Percentiles rank a stretch among this genome's conserved stretches.
Evolutionary conservation across 306 rosid genomes (phyloP).

Genomic region (Nissolia schottii): DNA sequence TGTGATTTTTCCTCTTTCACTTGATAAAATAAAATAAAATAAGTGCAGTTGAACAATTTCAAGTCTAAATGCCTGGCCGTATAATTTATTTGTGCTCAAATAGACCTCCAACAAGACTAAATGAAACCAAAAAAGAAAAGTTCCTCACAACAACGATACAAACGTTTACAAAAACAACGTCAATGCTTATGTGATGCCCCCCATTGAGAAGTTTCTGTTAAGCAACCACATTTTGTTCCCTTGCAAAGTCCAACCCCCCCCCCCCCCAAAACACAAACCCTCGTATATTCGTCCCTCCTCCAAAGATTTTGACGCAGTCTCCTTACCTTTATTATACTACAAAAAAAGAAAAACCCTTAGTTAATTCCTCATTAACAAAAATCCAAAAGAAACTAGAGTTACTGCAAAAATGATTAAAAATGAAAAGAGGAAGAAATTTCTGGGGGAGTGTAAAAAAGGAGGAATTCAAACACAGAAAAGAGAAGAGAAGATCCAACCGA

Average conservation of each 20-base stretch:
- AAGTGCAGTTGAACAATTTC: slow-evolving; percentile 18
- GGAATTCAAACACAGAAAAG: not conserved
- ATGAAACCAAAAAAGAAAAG: not conserved
- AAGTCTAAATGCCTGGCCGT: not conserved
- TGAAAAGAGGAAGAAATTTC: too few relatives aligned
- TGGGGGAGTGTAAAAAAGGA: too few relatives aligned
- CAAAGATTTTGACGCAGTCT: slow-evolving; percentile 4
- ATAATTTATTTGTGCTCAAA: slow-evolving; percentile 14
- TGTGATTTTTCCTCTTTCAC: not conserved
- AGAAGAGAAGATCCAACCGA: slow-evolving; percentile 24
- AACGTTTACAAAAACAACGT: not conserved
- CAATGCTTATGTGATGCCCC: slow-evolving; percentile 12
- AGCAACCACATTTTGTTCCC: not conserved
- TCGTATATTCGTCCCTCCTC: slow-evolving; percentile 10
- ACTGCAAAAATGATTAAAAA: not conserved
- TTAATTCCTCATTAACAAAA: too few relatives aligned
- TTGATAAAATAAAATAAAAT: not conserved
- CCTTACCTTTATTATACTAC: not conserved
- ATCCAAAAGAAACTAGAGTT: not conserved
- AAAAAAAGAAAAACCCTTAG: too few relatives aligned
- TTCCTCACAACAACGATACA: not conserved
- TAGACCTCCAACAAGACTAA: not conserved
- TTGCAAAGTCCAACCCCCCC: too few relatives aligned
- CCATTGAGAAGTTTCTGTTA: not conserved
- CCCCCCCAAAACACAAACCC: too few relatives aligned